Base-by-base conservation (phyloP, 1,284 basidiomycete species). In the Rhodotorula sp. region DNA sequence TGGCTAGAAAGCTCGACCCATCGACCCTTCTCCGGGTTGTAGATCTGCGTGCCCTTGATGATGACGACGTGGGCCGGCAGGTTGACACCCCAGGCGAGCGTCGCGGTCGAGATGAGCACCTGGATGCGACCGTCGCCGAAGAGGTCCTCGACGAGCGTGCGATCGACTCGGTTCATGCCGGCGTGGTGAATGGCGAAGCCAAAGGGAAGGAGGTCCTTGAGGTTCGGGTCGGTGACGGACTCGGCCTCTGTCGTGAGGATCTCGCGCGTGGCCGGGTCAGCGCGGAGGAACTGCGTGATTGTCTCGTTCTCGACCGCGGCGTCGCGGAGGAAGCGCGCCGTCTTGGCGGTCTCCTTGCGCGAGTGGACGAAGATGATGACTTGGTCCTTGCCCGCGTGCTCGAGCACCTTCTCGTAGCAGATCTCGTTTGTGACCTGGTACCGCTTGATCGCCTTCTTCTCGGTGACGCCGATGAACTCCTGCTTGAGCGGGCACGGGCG, bases 21-120 rank as follows among this genome's bases (percentile, higher is more conserved):
- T 13, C 91, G 88, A 30, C 96, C 96, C 82, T 99, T 97, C 81
- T 96, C 94, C 0, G 96, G 96, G 80, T 97, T 97, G 84, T 99
- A 99, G 73, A 99, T 94, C 81, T 99, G 95, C 0, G 96, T 99
- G 47, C 96, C 96, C 81, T 99, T 99, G 85, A 99, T 98, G 82
- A 99, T 94, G 81, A 98, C 95, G 5, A 93, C 92, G 77, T 99
- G 96, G 0, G 95, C 95, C 1, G 96, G 96, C 1, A 99, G 82
- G 80, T 99, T 99, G 82, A 99, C 95, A 85, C 96, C 96, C 96
- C 96, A 99, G 0, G 96, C 95, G 22, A 99, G 88, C 0, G 96
- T 99, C 9, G 95, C 96, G 0, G 96, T 99, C 79, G 92, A 97
- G 58, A 97, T 92, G 36, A 99, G 85, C 0, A 99, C 95, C 79